A percentile compares a stretch with the other conserved stretches of the same genome.
These are phyloP conservation scores for Quercus tomentella DNA, from an alignment of 331 rosid genomes.

Conservation along the genomic window DNA sequence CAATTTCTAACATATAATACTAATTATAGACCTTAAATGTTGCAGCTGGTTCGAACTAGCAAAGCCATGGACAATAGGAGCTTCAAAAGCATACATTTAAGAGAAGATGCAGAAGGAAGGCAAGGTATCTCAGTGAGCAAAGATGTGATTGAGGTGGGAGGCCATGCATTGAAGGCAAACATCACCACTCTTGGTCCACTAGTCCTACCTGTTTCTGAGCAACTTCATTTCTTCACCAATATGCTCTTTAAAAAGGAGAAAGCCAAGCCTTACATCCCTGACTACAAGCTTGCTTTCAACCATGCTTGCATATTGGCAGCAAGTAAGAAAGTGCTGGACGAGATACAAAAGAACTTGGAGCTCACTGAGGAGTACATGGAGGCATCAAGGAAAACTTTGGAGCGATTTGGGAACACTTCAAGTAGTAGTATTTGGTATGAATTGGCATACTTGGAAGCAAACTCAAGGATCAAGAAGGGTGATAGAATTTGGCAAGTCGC, in stretches of 20 bases:
- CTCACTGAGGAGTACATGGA: constrained; percentile 59
- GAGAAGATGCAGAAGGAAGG: constrained; percentile 48
- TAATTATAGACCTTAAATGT: too few relatives aligned
- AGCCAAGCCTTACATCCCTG: constrained; percentile 40
- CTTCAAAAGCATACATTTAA: constrained; percentile 40
- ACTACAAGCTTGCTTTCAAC: constrained; percentile 43
- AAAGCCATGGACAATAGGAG: constrained; percentile 49
- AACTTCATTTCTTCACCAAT: constrained; percentile 45
- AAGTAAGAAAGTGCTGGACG: constrained; percentile 60
- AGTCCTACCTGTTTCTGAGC: constrained; percentile 43
- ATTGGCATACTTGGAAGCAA: constrained; percentile 53
- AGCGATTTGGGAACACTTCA: constrained; percentile 68
- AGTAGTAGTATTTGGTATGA: constrained; percentile 74
- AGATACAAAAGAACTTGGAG: constrained; percentile 44
- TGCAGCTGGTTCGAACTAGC: constrained; percentile 63
- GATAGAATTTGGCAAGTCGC: constrained; percentile 57
- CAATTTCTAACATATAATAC: too few relatives aligned
- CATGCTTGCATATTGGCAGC: constrained; percentile 49
- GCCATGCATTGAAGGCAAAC: constrained; percentile 49
- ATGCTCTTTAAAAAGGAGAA: constrained; percentile 34
- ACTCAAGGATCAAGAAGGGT: constrained; percentile 34
- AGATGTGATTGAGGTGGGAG: constrained; percentile 51
- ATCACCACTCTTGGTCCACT: constrained; percentile 49
- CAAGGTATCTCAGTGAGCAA: constrained; percentile 42
- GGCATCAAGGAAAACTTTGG: constrained; percentile 64